A percentile compares a stretch with the other conserved stretches of the same genome.
Evolutionary conservation across 2,329 filamentous ascomycete species (phyloP).

Genomic region (Apiospora aurea): DNA sequence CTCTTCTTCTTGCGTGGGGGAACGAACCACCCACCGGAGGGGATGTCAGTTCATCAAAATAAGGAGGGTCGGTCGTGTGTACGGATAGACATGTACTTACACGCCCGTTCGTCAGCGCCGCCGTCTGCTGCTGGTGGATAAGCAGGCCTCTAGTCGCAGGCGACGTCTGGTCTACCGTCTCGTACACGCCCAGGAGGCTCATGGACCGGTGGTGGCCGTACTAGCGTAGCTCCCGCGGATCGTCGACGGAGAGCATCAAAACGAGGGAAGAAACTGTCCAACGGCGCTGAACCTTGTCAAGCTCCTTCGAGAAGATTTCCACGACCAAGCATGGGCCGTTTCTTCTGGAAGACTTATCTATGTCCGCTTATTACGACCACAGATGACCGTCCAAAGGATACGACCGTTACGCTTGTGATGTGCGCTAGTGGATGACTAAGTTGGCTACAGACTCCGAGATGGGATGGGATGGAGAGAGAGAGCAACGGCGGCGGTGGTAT

Average conservation of each 20-base stretch:
- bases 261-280: neutral
- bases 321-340: conserved; percentile 19
- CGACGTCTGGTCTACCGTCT: conserved; percentile 14
- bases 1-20: conserved; percentile 1
- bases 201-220: neutral
- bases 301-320: conserved; percentile 15
- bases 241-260: conserved; percentile 4
- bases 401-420: conserved; percentile 19
- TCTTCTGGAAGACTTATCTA: conserved; percentile 19
- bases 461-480: neutral
- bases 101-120: neutral
- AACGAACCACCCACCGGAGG: conserved; percentile 7
- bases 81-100: neutral
- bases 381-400: conserved; percentile 1
- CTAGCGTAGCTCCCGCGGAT: conserved; percentile 15
- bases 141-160: neutral
- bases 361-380: conserved; percentile 21
- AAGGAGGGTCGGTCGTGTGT: neutral
- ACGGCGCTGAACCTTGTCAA: conserved; percentile 17
- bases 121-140: neutral
- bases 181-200: conserved; percentile 4
- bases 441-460: conserved; percentile 4
- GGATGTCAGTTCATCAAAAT: conserved; percentile 18
- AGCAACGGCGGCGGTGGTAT: neutral
- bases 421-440: conserved; percentile 20